A percentile compares a stretch with the other conserved stretches of the same genome.
phyloP scores from a whole-genome alignment of 768 basidiomycete species.

The Gymnopilus dilepis region DNA sequence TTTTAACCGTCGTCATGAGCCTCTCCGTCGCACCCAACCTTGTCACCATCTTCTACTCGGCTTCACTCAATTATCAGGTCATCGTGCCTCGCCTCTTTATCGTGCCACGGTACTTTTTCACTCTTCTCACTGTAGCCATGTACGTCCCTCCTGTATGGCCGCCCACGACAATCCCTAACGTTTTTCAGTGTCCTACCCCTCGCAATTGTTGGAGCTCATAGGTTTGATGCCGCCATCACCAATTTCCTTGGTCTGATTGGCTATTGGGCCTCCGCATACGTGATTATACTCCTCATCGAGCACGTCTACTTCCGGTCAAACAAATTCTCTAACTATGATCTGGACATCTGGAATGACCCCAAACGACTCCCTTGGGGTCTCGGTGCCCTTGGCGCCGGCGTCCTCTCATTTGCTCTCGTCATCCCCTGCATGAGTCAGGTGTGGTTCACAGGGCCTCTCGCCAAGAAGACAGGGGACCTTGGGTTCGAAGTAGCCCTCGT shows the following conservation, averaged over 20 bases:
- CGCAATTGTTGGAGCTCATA: conserved; percentile 73
- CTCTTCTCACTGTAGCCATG: conserved; percentile 71
- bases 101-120: conserved; percentile 79
- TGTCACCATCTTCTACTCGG: conserved; percentile 81
- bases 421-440: conserved; percentile 77
- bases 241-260: conserved; percentile 80
- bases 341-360: conserved; percentile 61
- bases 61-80: conserved; percentile 73
- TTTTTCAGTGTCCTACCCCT: conserved; percentile 58
- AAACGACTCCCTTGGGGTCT: conserved; percentile 65
- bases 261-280: conserved; percentile 66
- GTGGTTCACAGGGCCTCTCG: conserved; percentile 82
- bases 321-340: conserved; percentile 56
- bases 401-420: conserved; percentile 61
- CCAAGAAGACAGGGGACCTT: conserved; percentile 71
- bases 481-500: conserved; percentile 81
- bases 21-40: conserved; percentile 83
- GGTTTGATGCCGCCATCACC: conserved; percentile 67
- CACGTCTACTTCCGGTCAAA: conserved; percentile 68
- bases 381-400: conserved; percentile 64
- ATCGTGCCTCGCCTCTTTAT: conserved; percentile 60
- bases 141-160: conserved; percentile 37
- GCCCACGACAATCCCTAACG: background rate
- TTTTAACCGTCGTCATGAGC: conserved; percentile 78
- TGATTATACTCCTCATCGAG: conserved; percentile 65